Percentiles rank a stretch among this genome's conserved stretches.
phyloP scores from a whole-genome alignment of 2,329 filamentous ascomycete species.

The Dryadomyces quercus-mongolicae region DNA sequence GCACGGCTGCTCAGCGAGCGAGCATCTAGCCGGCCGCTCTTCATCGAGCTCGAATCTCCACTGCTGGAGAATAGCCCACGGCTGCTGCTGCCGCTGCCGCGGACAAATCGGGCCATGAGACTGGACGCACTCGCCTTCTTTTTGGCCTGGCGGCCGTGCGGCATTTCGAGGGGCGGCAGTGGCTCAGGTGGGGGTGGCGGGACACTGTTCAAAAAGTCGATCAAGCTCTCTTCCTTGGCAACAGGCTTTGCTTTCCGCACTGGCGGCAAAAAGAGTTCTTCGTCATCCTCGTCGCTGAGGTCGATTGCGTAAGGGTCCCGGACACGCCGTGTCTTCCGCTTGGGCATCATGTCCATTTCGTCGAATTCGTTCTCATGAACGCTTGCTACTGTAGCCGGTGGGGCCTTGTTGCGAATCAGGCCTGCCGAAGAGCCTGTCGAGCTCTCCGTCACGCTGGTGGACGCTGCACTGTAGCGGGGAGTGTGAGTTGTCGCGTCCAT shows the following conservation, averaged over 20 bases:
- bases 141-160: conserved; percentile 18
- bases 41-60: background rate
- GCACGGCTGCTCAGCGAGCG: conserved; percentile 28
- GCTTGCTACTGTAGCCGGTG: background rate
- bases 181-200: conserved; percentile 47
- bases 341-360: conserved; percentile 46
- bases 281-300: conserved; percentile 55
- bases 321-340: conserved; percentile 63
- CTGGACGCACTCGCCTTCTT: conserved; percentile 54
- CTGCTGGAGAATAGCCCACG: background rate
- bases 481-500: conserved; percentile 46
- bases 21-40: conserved; percentile 15
- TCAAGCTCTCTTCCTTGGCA: conserved; percentile 53
- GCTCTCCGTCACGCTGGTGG: conserved; percentile 48
- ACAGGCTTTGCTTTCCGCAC: conserved; percentile 22
- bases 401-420: conserved; percentile 34
- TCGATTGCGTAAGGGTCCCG: conserved; percentile 94
- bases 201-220: conserved; percentile 61
- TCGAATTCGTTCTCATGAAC: conserved; percentile 24
- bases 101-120: conserved; percentile 46
- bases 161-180: conserved; percentile 21
- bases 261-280: conserved; percentile 28
- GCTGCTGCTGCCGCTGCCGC: conserved; percentile 18
- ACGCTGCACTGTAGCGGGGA: conserved; percentile 43
- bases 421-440: conserved; percentile 66